These are phyloP conservation scores for Arthrinium phaeospermum DNA, from an alignment of 2,329 filamentous ascomycete species.

Conservation along the genomic window DNA sequence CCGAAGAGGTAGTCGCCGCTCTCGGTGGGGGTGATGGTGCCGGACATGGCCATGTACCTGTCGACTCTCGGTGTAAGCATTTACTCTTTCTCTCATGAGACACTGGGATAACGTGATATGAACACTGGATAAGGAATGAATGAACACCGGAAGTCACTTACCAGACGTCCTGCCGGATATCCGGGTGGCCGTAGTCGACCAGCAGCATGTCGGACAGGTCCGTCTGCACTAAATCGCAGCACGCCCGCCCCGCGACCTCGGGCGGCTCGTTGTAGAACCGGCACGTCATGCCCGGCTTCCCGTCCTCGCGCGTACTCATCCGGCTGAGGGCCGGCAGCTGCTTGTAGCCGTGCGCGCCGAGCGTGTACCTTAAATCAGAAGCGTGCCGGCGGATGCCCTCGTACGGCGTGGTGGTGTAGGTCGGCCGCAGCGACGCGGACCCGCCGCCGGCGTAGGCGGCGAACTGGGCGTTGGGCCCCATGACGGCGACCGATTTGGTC, in stretches of 20 bases:
- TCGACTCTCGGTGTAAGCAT: too few relatives aligned
- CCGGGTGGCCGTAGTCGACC: neutral
- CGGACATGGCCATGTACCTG: neutral
- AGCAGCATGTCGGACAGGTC: neutral
- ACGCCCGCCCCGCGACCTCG: too few relatives aligned
- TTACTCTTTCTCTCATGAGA: too few relatives aligned
- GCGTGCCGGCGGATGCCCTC: constrained; percentile 60
- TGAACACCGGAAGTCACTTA: too few relatives aligned
- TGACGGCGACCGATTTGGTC: constrained; percentile 61
- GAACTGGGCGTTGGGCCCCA: constrained; percentile 63
- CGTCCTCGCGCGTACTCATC: constrained; percentile 51
- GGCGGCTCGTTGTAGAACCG: constrained; percentile 2
- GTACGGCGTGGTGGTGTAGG: constrained; percentile 69
- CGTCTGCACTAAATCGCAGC: neutral
- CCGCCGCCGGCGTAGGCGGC: constrained; percentile 66
- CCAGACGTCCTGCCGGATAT: too few relatives aligned
- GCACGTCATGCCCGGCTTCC: constrained; percentile 22
- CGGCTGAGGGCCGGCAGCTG: constrained; percentile 67
- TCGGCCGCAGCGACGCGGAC: constrained; percentile 53
- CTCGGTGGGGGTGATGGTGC: neutral
- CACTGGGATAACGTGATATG: too few relatives aligned
- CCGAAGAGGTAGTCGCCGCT: neutral
- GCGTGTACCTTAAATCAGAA: constrained; percentile 52
- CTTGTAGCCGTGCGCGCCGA: constrained; percentile 49
- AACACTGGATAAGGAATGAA: too few relatives aligned